Evolutionary conservation across 179 eudicot genomes (phyloP).

Genomic region (Drosera spatulata): DNA sequence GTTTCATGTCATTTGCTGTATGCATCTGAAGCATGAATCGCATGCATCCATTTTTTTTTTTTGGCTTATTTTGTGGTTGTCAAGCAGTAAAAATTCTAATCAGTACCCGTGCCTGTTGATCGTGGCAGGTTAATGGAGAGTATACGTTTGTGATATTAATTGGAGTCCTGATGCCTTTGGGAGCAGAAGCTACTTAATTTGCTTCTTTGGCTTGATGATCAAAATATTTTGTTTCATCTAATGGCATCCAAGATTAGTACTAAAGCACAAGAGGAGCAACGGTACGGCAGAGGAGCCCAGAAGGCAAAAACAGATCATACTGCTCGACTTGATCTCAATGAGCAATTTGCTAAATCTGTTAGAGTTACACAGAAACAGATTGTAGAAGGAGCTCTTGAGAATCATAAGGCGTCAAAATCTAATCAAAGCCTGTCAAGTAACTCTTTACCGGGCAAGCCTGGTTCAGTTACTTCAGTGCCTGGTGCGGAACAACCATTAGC

Average conservation of each 20-base stretch:
- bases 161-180: not conserved
- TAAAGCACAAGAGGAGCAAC: slow-evolving; percentile 5
- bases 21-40: not conserved
- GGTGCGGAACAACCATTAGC: slow-evolving; percentile 6
- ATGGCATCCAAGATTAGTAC: not conserved
- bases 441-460: not conserved
- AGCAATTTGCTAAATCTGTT: slow-evolving; percentile 14
- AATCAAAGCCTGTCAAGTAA: slow-evolving; percentile 1
- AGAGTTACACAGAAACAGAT: slow-evolving; percentile 10
- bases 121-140: not conserved
- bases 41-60: too few species aligned
- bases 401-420: slow-evolving; percentile 1
- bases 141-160: not conserved
- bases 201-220: slow-evolving; percentile 2
- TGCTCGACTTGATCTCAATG: not conserved
- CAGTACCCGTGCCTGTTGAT: too few species aligned
- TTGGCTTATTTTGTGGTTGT: too few species aligned
- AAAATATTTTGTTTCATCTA: too few species aligned
- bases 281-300: not conserved
- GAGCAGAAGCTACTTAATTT: not conserved
- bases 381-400: not conserved
- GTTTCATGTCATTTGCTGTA: not conserved
- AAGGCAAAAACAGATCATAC: not conserved
- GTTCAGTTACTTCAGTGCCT: not conserved
- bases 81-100: too few species aligned